Evolutionary conservation across 768 basidiomycete genomes (phyloP), one percentile per base, ranked within the genome.

Genomic region (Terana coerulea): DNA sequence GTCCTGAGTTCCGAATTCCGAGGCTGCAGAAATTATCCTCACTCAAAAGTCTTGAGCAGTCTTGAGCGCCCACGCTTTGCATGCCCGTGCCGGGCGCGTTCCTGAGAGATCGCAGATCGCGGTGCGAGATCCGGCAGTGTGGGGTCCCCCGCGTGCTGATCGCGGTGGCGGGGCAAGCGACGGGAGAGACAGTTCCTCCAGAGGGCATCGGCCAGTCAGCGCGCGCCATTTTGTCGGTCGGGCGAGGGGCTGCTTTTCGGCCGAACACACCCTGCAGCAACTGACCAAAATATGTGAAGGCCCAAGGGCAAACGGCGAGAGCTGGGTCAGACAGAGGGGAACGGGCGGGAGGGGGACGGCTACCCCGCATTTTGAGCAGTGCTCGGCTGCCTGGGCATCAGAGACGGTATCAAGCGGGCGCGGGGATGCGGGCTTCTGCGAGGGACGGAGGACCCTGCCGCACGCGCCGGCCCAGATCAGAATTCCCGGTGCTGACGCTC

Each of bases 141-240:
- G 44, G 31, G 35, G 44, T 34, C 39, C 44, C 29, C 51, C 51
- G 44, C 51, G 51, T 52, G 51, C 36, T 52, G 51, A 52, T 52
- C 43, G 43, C 15, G 21, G 39, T 29, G 31, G 45, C 29, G 43
- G 43, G 43, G 43, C 31, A 42, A 24, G 22, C n/a, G 25, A 29
- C 26, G 28, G 45, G 45, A 33, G 28, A 34, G 37, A 39, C 37
- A 39, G 17, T 39, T 39, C 37, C 9, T 33, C 8, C 31, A 33
- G 8, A 33, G 31, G 9, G 8, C 31, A 15, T 33, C 31, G 31
- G 9, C 15, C 31, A 33, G 9, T 33, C 31, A 9, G 31, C 9
- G 34, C 17, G 14, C 14, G 34, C 34, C 34, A 14, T 12, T 35
- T 17, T 2, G 14, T 12, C 14, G 17, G 14, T 12, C 17, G 34